Percentiles rank a stretch among this genome's conserved stretches.
Conservation (phyloP, 148 eudicot species). For the Vaccinium vitisidaea region DNA sequence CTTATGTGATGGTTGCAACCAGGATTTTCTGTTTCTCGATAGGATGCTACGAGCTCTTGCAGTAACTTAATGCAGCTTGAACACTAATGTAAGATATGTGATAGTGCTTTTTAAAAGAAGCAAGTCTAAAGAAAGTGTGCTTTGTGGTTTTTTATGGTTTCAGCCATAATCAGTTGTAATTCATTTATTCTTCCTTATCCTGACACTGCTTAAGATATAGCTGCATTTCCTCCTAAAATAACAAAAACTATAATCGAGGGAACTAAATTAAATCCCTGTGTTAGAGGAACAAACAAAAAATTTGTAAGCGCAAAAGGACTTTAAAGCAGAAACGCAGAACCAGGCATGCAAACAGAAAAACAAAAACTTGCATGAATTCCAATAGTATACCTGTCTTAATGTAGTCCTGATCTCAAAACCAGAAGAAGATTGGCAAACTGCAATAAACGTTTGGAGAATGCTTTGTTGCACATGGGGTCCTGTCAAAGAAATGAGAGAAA, state of each 20-base stretch:
- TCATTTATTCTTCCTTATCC: not conserved
- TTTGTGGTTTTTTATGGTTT: not conserved
- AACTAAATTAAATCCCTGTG: too few species aligned
- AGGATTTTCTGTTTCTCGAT: not conserved
- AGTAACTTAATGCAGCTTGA: not conserved
- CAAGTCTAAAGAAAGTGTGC: not conserved
- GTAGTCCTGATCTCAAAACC: slow-evolving; percentile 16
- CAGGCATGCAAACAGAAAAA: not conserved
- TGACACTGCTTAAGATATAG: not conserved
- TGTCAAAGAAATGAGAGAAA: slow-evolving; percentile 25
- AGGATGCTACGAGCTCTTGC: not conserved
- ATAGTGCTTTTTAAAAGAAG: too few species aligned
- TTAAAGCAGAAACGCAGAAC: not conserved
- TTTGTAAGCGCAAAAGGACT: not conserved
- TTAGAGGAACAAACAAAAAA: not conserved
- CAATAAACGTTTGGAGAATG: slow-evolving; percentile 27
- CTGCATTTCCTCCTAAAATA: not conserved
- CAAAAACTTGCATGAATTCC: not conserved
- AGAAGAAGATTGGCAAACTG: slow-evolving; percentile 25
- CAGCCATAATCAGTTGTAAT: not conserved
- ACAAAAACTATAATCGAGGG: not conserved
- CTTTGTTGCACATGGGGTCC: slow-evolving; percentile 24
- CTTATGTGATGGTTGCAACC: not conserved
- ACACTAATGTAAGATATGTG: not conserved
- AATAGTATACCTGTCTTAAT: slow-evolving; percentile 20